These are phyloP conservation scores for Nadsonia starkeyi-henricii DNA, from an alignment of 1,139 yeast genomes.

Conservation along the genomic window DNA sequence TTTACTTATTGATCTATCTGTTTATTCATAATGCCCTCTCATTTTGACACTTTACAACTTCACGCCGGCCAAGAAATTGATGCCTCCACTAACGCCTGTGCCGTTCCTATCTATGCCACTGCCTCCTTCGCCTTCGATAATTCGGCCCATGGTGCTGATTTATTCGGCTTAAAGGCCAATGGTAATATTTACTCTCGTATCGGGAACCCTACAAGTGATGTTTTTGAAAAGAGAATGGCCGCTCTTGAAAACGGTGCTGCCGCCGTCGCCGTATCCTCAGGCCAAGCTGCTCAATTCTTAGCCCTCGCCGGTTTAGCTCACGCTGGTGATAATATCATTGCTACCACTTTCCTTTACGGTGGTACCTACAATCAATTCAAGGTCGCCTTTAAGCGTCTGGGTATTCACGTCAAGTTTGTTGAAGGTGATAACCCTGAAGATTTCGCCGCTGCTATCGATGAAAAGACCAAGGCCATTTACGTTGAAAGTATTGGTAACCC, in stretches of 20 bases:
- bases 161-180: slow-evolving; percentile 69
- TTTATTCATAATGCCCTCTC: slow-evolving; percentile 22
- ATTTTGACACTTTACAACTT: slow-evolving; percentile 81
- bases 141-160: slow-evolving; percentile 82
- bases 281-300: slow-evolving; percentile 87
- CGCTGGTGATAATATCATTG: slow-evolving; percentile 75
- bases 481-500: slow-evolving; percentile 93
- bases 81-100: slow-evolving; percentile 54
- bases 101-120: slow-evolving; percentile 69
- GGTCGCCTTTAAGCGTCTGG: slow-evolving; percentile 78
- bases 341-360: slow-evolving; percentile 84
- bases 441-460: slow-evolving; percentile 62
- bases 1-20: background rate
- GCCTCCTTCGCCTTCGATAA: slow-evolving; percentile 71
- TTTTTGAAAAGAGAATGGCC: slow-evolving; percentile 81
- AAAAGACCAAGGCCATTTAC: slow-evolving; percentile 77
- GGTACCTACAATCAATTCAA: slow-evolving; percentile 95
- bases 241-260: slow-evolving; percentile 88
- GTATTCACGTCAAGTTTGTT: slow-evolving; percentile 74
- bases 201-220: slow-evolving; percentile 85
- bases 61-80: slow-evolving; percentile 77
- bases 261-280: slow-evolving; percentile 83
- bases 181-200: slow-evolving; percentile 84
- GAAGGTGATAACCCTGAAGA: slow-evolving; percentile 60
- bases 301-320: slow-evolving; percentile 79